phyloP scores from a whole-genome alignment of 495 filamentous ascomycete genomes.

The Podospora anserina region DNA sequence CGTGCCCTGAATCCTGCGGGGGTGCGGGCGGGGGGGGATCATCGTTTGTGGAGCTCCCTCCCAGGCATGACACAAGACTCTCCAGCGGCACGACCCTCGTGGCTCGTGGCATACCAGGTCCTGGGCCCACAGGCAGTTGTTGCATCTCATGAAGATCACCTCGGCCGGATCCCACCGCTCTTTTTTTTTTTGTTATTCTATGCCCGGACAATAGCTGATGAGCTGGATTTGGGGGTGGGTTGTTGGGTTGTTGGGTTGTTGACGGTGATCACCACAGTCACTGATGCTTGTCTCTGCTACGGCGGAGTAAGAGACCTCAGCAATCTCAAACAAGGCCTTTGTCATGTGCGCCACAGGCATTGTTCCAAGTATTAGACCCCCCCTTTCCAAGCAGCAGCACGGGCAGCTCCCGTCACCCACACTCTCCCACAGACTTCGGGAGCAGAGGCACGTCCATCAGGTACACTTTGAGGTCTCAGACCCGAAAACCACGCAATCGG shows the following conservation, averaged over 20 bases:
- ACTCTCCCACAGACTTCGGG: not conserved
- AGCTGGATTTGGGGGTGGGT: too few relatives aligned
- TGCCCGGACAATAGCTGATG: too few relatives aligned
- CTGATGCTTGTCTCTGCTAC: too few relatives aligned
- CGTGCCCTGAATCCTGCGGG: not conserved
- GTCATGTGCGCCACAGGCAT: not conserved
- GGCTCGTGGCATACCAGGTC: constrained; percentile 3
- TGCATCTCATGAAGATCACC: not conserved
- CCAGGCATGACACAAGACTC: not conserved
- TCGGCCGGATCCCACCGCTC: too few relatives aligned
- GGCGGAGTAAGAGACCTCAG: not conserved
- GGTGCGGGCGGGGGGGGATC: not conserved
- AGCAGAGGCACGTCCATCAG: not conserved
- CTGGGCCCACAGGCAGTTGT: not conserved
- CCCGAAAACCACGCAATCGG: constrained; percentile 19
- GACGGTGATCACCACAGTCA: too few relatives aligned
- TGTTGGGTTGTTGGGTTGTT: too few relatives aligned
- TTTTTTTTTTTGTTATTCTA: too few relatives aligned
- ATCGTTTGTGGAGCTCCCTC: not conserved
- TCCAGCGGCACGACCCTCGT: not conserved
- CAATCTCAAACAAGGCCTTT: not conserved
- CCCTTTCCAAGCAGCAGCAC: not conserved
- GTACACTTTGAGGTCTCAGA: not conserved
- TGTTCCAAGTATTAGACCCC: not conserved
- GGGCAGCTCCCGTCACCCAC: not conserved